Percentiles rank a stretch among this genome's conserved stretches.
phyloP scores from a whole-genome alignment of 2,329 filamentous ascomycete genomes.

The Arthrobotrys entomopaga region DNA sequence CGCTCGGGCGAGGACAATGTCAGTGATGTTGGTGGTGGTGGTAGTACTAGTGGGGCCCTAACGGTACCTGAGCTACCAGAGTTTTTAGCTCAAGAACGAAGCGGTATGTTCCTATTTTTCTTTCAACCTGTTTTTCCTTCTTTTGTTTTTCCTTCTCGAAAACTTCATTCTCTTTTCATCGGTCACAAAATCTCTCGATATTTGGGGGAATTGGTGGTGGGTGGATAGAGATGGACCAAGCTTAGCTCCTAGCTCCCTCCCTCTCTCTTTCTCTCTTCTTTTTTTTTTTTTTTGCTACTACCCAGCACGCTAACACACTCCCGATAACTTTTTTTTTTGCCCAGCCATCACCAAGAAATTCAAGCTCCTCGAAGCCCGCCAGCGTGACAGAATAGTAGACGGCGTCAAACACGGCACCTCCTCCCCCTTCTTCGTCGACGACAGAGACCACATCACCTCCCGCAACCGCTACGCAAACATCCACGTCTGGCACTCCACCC shows the following conservation, averaged over 20 bases:
- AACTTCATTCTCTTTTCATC: not conserved
- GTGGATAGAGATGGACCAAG: no score
- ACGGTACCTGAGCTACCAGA: conserved; percentile 31
- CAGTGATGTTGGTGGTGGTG: not conserved
- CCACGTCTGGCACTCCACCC: conserved; percentile 86
- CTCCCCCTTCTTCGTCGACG: conserved; percentile 55
- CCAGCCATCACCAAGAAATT: conserved; percentile 39
- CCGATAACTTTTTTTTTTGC: not conserved
- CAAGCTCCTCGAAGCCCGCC: conserved; percentile 41
- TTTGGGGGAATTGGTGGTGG: not conserved
- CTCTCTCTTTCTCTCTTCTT: no score
- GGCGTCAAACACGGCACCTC: conserved; percentile 19
- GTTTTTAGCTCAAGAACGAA: conserved; percentile 37
- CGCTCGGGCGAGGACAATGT: conserved; percentile 19
- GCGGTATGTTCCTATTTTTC: conserved; percentile 22
- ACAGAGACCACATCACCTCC: conserved; percentile 54
- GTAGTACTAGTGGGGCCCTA: conserved; percentile 12
- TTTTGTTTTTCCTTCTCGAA: no score
- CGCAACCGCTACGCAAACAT: conserved; percentile 84
- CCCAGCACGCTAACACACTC: not conserved
- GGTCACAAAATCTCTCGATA: not conserved
- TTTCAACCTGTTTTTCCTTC: not conserved
- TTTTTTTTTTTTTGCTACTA: no score
- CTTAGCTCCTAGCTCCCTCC: no score
- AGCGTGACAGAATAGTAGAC: conserved; percentile 40